Evolutionary conservation across 2,329 filamentous ascomycete genomes (phyloP).

Genomic region (Cylindrodendrum hubeiense): DNA sequence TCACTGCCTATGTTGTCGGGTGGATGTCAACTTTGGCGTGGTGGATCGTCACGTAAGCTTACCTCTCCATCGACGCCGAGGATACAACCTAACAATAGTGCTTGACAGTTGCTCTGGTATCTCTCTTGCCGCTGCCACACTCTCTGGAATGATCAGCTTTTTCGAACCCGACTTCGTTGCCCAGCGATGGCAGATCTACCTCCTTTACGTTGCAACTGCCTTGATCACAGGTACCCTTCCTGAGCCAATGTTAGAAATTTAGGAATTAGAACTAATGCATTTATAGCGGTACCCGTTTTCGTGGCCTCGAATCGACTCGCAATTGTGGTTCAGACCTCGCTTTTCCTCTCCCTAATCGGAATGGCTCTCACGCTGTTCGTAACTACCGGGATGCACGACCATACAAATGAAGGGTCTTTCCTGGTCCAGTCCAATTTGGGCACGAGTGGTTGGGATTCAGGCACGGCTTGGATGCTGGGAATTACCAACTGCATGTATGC

Average conservation of each 20-base stretch:
- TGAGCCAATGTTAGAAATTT: too few species aligned
- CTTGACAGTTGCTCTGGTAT: constrained; percentile 23
- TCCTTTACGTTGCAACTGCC: constrained; percentile 17
- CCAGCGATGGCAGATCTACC: constrained; percentile 21
- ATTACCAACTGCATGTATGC: constrained; percentile 30
- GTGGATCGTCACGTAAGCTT: constrained; percentile 29
- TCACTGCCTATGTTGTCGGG: constrained; percentile 19
- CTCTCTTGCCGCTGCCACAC: constrained; percentile 6
- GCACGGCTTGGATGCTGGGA: constrained; percentile 17
- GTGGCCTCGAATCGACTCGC: constrained; percentile 16
- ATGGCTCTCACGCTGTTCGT: constrained; percentile 21
- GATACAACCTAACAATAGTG: not conserved
- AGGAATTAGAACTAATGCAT: not conserved
- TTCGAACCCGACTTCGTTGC: not conserved
- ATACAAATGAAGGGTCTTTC: constrained; percentile 11
- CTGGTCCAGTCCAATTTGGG: constrained; percentile 13
- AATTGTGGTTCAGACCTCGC: constrained; percentile 4
- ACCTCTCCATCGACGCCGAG: too few species aligned
- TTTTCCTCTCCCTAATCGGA: constrained; percentile 15
- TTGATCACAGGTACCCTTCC: constrained; percentile 17
- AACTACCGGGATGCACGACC: constrained; percentile 6
- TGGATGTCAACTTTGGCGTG: constrained; percentile 26
- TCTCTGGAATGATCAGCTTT: constrained; percentile 19
- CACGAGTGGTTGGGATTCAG: constrained; percentile 22
- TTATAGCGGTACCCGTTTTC: constrained; percentile 14